Conservation (phyloP, 176 grass and related monocot genomes). For the Cymbopogon citratus region DNA sequence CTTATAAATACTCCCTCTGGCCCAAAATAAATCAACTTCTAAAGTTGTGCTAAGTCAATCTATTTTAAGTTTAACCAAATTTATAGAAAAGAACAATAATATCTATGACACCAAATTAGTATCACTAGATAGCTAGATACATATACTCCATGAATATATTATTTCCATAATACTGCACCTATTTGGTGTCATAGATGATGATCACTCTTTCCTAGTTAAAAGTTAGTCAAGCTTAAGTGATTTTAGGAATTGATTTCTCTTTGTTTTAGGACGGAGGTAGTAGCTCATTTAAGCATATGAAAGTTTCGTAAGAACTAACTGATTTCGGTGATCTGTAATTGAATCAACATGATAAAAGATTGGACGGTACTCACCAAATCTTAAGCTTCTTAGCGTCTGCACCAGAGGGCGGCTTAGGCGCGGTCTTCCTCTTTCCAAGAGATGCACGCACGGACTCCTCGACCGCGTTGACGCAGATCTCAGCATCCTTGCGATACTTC, state of each 20-base stretch:
- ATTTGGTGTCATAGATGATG: background rate
- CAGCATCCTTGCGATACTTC: constrained; percentile 75
- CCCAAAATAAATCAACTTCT: background rate
- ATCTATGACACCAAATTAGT: background rate
- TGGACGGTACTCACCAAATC: constrained; percentile 58
- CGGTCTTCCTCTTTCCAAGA: constrained; percentile 74
- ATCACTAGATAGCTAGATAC: too few species aligned
- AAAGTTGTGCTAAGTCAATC: background rate
- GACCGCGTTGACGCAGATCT: constrained; percentile 65
- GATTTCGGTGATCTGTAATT: background rate
- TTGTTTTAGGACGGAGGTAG: background rate
- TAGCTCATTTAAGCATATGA: background rate
- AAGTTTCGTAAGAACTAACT: background rate
- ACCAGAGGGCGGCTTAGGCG: constrained; percentile 25
- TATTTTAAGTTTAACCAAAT: background rate
- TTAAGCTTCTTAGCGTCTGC: constrained; percentile 73
- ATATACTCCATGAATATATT: too few species aligned
- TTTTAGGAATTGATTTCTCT: background rate
- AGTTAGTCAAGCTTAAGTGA: background rate
- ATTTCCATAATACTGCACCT: background rate
- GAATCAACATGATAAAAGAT: background rate
- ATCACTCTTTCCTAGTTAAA: background rate
- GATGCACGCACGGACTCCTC: constrained; percentile 79
- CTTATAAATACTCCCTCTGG: background rate
- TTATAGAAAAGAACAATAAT: background rate